Percentiles rank a stretch among this genome's conserved stretches.
phyloP scores from a whole-genome alignment of 176 grass and related monocot genomes.

The Poa annua region DNA sequence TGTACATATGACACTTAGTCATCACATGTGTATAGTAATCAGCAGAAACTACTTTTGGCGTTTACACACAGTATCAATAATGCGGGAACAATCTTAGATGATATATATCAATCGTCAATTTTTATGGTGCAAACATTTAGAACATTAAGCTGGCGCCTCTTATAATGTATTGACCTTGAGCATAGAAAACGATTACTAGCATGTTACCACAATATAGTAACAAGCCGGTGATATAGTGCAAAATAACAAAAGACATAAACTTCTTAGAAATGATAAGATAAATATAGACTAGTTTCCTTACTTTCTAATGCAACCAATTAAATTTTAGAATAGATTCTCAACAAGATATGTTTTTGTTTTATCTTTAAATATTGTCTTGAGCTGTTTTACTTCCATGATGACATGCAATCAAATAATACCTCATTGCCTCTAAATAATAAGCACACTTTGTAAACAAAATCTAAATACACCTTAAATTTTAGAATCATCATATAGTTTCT shows the following conservation, averaged over 20 bases:
- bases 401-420: not conserved
- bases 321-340: not conserved
- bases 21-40: not conserved
- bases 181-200: not conserved
- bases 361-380: not conserved
- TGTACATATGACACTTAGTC: not conserved
- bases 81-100: not conserved
- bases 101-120: not conserved
- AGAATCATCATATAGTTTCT: not conserved
- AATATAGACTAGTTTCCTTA: not conserved
- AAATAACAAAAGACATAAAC: slow-evolving; percentile 1
- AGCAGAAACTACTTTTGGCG: not conserved
- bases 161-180: not conserved
- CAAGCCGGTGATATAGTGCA: not conserved
- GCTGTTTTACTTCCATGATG: slow-evolving; percentile 9
- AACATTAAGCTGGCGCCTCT: not conserved
- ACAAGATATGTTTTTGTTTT: not conserved
- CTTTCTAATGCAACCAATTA: not conserved
- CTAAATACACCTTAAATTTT: not conserved
- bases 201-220: not conserved
- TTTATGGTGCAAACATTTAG: not conserved
- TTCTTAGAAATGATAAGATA: not conserved
- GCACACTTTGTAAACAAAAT: not conserved
- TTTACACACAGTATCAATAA: not conserved
- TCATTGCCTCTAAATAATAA: not conserved